Conservation (phyloP, 768 basidiomycete species). For the Tulasnella sp. region DNA sequence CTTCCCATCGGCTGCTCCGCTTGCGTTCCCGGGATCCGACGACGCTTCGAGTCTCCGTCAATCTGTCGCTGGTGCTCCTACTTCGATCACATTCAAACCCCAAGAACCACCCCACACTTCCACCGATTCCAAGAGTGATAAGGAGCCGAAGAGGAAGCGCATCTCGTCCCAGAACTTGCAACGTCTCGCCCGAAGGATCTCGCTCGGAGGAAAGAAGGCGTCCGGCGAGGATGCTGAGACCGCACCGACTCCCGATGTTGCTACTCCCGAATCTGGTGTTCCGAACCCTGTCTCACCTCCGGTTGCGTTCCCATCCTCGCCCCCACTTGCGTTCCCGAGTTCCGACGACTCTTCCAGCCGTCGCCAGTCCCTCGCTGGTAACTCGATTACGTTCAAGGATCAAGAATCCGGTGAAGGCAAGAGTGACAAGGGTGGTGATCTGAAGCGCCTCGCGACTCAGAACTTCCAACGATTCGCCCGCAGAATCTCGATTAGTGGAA, state of each 20-base stretch:
- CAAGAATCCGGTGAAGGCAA: not conserved
- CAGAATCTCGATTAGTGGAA: constrained; percentile 65
- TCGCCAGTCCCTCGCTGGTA: constrained; percentile 25
- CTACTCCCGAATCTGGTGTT: not conserved
- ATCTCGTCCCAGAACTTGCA: constrained; percentile 85
- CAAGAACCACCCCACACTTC: constrained; percentile 16
- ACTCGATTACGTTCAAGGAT: constrained; percentile 28
- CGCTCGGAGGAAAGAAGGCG: constrained; percentile 51
- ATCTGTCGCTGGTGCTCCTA: constrained; percentile 14
- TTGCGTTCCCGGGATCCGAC: constrained; percentile 41
- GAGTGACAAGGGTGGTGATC: constrained; percentile 67
- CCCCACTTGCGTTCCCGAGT: constrained; percentile 37
- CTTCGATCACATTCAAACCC: constrained; percentile 26
- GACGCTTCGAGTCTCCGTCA: constrained; percentile 35
- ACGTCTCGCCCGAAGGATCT: constrained; percentile 72
- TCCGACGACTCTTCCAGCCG: constrained; percentile 40
- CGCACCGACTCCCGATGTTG: not conserved
- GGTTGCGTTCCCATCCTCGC: constrained; percentile 3
- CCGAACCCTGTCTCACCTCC: not conserved
- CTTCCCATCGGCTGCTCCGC: constrained; percentile 15
- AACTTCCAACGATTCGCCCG: constrained; percentile 79
- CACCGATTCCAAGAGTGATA: constrained; percentile 48
- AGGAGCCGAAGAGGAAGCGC: constrained; percentile 77
- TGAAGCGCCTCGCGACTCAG: constrained; percentile 80
- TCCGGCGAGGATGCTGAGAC: not conserved